Evolutionary conservation across 2,329 filamentous ascomycete species (phyloP), one percentile per base, ranked within the genome.

Genomic region (Atkinsonella texensis): DNA sequence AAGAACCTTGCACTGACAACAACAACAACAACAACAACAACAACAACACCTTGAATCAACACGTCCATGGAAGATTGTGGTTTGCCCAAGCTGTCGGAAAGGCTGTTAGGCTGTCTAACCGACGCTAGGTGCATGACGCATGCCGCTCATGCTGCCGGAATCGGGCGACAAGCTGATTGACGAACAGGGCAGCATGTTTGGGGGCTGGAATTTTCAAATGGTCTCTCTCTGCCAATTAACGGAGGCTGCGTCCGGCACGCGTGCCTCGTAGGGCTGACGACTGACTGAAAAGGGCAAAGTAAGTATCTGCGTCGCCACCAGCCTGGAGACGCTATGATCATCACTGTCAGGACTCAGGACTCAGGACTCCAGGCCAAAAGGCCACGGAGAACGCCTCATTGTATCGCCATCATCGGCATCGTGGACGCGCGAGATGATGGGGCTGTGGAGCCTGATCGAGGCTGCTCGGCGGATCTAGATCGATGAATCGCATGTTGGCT

Each of bases 181-280:
- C 20, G 32, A 39, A 48, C 44, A 39, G 44, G 31, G 20, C 31
- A 4, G 28, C 3, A 8, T 41, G n/a, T 18, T 35, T 50, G 48
- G 52, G 52, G 52, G 52, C 48, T 17, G 49, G 39, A 41, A 28
- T 28, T 7, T 28, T 28, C 28, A 28, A 17, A 51, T 28, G 43
- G 20, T 40, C 39, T 31, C 40, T 44, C 15, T 38, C 50, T 52
- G 50, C 50, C 46, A 48, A 48, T 45, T 31, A 23, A n/a, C 31
- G 2, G 50, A 31, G 13, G 23, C 47, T 23, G 42, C 32, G 20
- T 45, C 46, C 45, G 51, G 46, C 50, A 52, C 38, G 18, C 17
- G 46, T 48, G 28, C 42, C 51, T 46, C 11, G 52, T 51, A 53
- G 49, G 52, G 52, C 52, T 53, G 52, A 53, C 35, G 32, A 45